Evolutionary conservation across 2,329 filamentous ascomycete species (phyloP).

Genomic region (Colletotrichum limetticola): DNA sequence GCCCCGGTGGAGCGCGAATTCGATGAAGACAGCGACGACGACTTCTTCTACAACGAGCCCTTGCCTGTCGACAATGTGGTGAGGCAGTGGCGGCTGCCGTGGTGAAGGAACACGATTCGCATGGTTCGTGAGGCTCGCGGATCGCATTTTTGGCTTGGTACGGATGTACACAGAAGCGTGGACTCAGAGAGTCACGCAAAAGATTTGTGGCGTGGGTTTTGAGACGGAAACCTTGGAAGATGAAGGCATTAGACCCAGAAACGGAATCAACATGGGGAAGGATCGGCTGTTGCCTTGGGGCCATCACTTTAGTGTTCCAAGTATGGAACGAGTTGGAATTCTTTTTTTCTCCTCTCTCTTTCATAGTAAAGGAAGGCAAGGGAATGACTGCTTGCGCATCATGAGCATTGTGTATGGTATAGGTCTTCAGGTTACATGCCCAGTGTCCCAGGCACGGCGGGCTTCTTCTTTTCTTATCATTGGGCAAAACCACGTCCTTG

Average conservation of each 20-base stretch:
- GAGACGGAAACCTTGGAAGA: not conserved
- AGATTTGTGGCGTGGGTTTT: not conserved
- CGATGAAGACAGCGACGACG: not conserved
- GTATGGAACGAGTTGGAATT: not conserved
- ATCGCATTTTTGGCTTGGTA: not conserved
- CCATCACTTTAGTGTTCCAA: not conserved
- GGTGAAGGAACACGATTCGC: too few relatives aligned
- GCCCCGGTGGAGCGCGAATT: not conserved
- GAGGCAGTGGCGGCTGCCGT: too few relatives aligned
- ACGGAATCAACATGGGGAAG: not conserved
- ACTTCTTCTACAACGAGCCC: too few relatives aligned
- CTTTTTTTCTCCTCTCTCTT: not conserved
- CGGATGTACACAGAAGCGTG: not conserved
- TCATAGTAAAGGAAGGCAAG: not conserved
- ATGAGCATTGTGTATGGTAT: conserved; percentile 30
- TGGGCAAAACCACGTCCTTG: not conserved
- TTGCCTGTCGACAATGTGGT: too few relatives aligned
- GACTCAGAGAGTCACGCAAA: not conserved
- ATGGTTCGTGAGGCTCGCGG: not conserved
- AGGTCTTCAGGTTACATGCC: conserved; percentile 24
- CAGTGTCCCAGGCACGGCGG: conserved; percentile 27
- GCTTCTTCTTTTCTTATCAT: not conserved
- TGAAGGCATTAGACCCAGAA: not conserved
- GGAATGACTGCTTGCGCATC: conserved; percentile 29
- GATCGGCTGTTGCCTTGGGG: not conserved